Evolutionary conservation across 495 filamentous ascomycete genomes (phyloP).

Genomic region (Amniculicola lignicola): DNA sequence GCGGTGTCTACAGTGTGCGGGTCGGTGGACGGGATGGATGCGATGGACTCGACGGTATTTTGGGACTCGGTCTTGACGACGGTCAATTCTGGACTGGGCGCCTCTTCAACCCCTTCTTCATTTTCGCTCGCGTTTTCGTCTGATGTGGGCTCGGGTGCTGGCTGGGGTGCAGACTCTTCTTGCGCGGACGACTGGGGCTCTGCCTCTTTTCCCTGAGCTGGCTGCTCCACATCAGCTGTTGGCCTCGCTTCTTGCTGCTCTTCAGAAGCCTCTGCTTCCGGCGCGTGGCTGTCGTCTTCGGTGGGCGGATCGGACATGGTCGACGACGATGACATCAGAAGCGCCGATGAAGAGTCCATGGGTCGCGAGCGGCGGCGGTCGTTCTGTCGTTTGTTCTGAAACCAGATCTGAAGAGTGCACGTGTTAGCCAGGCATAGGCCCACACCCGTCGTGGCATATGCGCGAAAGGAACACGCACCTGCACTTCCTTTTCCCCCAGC

Average conservation of each 20-base stretch:
- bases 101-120: neutral
- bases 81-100: neutral
- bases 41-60: constrained; percentile 4
- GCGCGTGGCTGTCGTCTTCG: constrained; percentile 16
- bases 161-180: neutral
- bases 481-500: constrained; percentile 95
- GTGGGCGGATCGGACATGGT: constrained; percentile 20
- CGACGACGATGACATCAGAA: constrained; percentile 64
- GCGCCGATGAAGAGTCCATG: constrained; percentile 45
- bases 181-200: neutral
- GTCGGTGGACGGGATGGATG: constrained; percentile 17
- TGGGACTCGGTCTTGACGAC: constrained; percentile 12
- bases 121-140: too few relatives aligned
- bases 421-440: constrained; percentile 22
- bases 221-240: neutral
- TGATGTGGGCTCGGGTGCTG: constrained; percentile 5
- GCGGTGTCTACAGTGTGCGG: constrained; percentile 23
- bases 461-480: constrained; percentile 54
- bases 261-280: neutral
- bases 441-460: neutral
- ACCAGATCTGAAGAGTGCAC: constrained; percentile 78
- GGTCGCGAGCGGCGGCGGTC: constrained; percentile 87
- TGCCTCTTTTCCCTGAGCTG: neutral
- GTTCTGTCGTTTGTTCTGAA: constrained; percentile 95
- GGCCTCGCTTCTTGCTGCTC: neutral